Percentiles rank a stretch among this genome's conserved stretches.
These are phyloP conservation scores for Cerioporus squamosus DNA, from an alignment of 1,284 basidiomycete genomes.

Conservation along the genomic window DNA sequence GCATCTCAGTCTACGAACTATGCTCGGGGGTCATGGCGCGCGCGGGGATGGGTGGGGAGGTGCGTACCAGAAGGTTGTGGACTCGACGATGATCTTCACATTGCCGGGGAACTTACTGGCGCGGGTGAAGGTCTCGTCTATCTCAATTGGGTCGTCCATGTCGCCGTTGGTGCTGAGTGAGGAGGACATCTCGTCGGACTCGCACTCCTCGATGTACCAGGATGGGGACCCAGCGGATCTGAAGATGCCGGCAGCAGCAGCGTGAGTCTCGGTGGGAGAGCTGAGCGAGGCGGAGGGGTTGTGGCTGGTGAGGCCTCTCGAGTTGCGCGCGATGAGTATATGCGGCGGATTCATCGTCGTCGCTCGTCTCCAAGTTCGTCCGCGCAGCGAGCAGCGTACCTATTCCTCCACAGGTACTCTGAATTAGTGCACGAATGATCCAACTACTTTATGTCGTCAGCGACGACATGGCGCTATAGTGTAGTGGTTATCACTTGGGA, in stretches of 20 bases:
- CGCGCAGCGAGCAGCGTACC: too few species aligned
- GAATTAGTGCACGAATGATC: too few species aligned
- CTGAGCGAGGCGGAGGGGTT: conserved; percentile 79
- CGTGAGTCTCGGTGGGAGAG: conserved; percentile 83
- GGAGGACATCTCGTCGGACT: conserved; percentile 68
- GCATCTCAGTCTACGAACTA: not conserved
- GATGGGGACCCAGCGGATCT: conserved; percentile 76
- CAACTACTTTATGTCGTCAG: too few species aligned
- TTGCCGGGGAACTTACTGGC: conserved; percentile 71
- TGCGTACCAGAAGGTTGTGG: conserved; percentile 80
- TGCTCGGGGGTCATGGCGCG: not conserved
- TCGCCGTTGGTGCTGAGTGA: conserved; percentile 68
- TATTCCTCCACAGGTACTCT: too few species aligned
- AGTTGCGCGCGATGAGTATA: conserved; percentile 83
- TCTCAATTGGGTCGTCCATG: conserved; percentile 68
- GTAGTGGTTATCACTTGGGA: too few species aligned
- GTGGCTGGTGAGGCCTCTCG: conserved; percentile 58
- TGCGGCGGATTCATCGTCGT: conserved; percentile 73
- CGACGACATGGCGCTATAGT: too few species aligned
- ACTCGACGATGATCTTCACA: conserved; percentile 85
- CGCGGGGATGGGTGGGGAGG: not conserved
- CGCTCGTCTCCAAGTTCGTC: too few species aligned
- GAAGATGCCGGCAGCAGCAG: conserved; percentile 81
- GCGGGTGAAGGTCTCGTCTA: conserved; percentile 75
- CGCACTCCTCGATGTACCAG: conserved; percentile 74